A percentile compares a stretch with the other conserved stretches of the same genome.
phyloP scores from a whole-genome alignment of 2,329 filamentous ascomycete genomes.

The Diaporthe citriasiana region DNA sequence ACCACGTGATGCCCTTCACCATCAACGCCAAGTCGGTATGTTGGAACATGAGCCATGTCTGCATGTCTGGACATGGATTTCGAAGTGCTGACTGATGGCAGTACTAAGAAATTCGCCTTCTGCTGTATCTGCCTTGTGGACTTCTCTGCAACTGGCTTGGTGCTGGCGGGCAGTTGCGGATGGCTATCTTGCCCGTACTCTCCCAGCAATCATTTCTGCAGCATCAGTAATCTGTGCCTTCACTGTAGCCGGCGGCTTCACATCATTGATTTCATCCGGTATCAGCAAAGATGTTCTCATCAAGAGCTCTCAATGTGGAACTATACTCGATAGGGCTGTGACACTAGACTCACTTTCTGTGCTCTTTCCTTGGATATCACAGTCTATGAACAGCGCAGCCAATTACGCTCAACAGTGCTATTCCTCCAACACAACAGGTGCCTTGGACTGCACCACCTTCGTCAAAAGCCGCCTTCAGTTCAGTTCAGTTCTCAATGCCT shows the following conservation, averaged over 20 bases:
- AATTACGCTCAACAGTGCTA: slow-evolving; percentile 47
- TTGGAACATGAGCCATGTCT: rapidly evolving
- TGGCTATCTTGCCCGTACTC: background rate
- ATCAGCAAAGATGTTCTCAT: slow-evolving; percentile 33
- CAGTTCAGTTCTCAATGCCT: background rate
- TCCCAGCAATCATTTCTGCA: background rate
- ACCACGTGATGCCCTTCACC: slow-evolving; percentile 47
- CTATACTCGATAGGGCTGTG: background rate
- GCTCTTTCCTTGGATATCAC: background rate
- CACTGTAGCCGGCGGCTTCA: slow-evolving; percentile 25
- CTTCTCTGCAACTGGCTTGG: background rate
- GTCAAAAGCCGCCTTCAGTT: slow-evolving; percentile 16
- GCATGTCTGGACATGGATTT: too few relatives aligned
- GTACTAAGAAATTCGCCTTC: slow-evolving; percentile 17
- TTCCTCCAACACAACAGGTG: background rate
- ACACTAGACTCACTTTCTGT: background rate
- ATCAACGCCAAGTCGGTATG: slow-evolving; percentile 47
- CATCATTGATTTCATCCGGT: background rate
- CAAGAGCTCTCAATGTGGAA: slow-evolving; percentile 32
- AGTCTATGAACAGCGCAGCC: background rate
- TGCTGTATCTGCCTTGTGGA: background rate
- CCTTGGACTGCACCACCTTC: slow-evolving; percentile 29
- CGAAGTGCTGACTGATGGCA: background rate
- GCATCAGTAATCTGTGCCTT: background rate
- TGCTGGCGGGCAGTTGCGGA: background rate